These are phyloP conservation scores for Ambrosia trifida DNA, from an alignment of 129 eudicot species.

Conservation along the genomic window DNA sequence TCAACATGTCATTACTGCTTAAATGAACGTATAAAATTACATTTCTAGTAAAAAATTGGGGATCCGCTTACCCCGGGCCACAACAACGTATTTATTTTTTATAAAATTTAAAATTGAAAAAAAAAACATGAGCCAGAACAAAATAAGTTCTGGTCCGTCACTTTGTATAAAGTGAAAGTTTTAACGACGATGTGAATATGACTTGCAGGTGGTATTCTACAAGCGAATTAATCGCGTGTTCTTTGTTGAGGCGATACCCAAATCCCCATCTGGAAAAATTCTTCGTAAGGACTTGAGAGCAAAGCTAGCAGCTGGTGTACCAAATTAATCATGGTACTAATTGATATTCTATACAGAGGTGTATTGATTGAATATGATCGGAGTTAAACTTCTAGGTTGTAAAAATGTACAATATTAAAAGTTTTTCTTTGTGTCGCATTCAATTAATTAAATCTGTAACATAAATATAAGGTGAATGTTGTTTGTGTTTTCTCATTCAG, in stretches of 20 bases:
- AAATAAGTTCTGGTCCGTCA: too few relatives aligned
- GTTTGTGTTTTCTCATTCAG: conserved; percentile 8
- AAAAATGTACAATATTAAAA: conserved; percentile 9
- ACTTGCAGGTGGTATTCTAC: conserved; percentile 68
- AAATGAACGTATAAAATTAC: too few relatives aligned
- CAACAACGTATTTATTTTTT: too few relatives aligned
- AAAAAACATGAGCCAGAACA: too few relatives aligned
- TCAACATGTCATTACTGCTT: too few relatives aligned
- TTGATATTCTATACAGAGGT: neutral
- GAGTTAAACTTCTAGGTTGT: conserved; percentile 11
- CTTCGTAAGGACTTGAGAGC: conserved; percentile 75
- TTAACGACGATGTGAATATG: neutral
- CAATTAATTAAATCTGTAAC: conserved; percentile 5
- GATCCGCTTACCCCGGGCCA: too few relatives aligned
- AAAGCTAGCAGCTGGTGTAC: conserved; percentile 46
- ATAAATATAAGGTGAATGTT: neutral
- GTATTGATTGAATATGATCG: conserved; percentile 21
- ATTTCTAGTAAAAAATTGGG: too few relatives aligned
- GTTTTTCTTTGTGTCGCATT: neutral
- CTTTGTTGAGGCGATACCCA: conserved; percentile 61
- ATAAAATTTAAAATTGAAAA: too few relatives aligned
- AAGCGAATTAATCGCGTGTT: conserved; percentile 70
- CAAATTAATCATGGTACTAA: conserved; percentile 14
- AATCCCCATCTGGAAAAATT: conserved; percentile 79
- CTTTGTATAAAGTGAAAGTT: neutral